Evolutionary conservation across 805 yeast genomes (phyloP).

Genomic region (Saturnispora mendoncae): DNA sequence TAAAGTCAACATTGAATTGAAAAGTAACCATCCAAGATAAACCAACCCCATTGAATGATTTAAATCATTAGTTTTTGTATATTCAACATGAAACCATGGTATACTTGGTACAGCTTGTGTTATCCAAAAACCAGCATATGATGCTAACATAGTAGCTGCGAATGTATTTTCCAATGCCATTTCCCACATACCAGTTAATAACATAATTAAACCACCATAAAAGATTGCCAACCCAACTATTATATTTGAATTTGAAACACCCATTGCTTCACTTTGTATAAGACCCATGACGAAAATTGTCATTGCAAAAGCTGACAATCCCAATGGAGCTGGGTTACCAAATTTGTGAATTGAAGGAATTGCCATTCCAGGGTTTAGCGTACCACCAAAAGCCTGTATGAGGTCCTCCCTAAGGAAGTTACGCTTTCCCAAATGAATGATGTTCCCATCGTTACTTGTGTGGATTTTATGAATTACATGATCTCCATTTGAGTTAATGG

Average conservation of each 20-base stretch:
- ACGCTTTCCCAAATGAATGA: slow-evolving; percentile 62
- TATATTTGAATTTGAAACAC: slow-evolving; percentile 50
- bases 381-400: slow-evolving; percentile 71
- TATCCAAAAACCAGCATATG: slow-evolving; percentile 72
- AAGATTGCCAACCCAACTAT: slow-evolving; percentile 60
- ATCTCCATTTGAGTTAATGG: not conserved
- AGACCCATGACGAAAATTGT: slow-evolving; percentile 59
- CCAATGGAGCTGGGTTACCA: slow-evolving; percentile 74
- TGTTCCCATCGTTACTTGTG: slow-evolving; percentile 41
- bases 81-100: slow-evolving; percentile 49
- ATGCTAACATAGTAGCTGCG: slow-evolving; percentile 55
- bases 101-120: slow-evolving; percentile 55
- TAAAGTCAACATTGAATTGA: slow-evolving; percentile 47
- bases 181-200: slow-evolving; percentile 69
- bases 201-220: slow-evolving; percentile 65
- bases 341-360: slow-evolving; percentile 49
- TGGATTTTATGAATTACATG: slow-evolving; percentile 5
- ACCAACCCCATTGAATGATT: slow-evolving; percentile 49
- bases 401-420: slow-evolving; percentile 56
- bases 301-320: slow-evolving; percentile 64
- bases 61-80: slow-evolving; percentile 37
- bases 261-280: slow-evolving; percentile 57
- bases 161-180: slow-evolving; percentile 65
- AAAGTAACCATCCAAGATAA: slow-evolving; percentile 54
- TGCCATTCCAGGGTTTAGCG: slow-evolving; percentile 59